A percentile compares a stretch with the other conserved stretches of the same genome.
These are phyloP conservation scores for Harringtonia aguacate DNA, from an alignment of 2,329 filamentous ascomycete genomes.

Conservation along the genomic window DNA sequence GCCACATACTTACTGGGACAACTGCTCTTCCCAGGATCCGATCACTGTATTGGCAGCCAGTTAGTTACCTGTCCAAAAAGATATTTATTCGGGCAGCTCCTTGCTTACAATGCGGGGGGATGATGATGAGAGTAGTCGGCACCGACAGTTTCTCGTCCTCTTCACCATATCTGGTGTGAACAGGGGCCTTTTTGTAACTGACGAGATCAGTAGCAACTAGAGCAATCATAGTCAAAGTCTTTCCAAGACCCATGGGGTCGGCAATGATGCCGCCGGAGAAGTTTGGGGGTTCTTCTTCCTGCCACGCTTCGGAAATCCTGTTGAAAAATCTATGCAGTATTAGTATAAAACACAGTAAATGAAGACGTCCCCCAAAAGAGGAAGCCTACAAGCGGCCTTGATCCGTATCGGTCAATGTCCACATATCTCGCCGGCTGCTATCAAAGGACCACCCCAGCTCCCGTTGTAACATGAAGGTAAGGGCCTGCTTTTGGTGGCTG, in stretches of 20 bases:
- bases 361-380: too few relatives aligned
- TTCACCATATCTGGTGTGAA: neutral
- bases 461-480: slow-evolving; percentile 29
- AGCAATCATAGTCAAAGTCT: slow-evolving; percentile 32
- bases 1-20: slow-evolving; percentile 17
- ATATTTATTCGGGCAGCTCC: too few relatives aligned
- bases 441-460: slow-evolving; percentile 26
- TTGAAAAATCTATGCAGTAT: slow-evolving; percentile 22
- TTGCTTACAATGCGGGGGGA: slow-evolving; percentile 24
- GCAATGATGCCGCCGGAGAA: slow-evolving; percentile 35
- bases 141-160: neutral
- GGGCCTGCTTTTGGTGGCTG: slow-evolving; percentile 32
- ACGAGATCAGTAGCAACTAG: slow-evolving; percentile 21
- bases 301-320: slow-evolving; percentile 16
- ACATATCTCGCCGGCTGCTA: slow-evolving; percentile 18
- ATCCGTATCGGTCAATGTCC: slow-evolving; percentile 15
- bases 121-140: slow-evolving; percentile 22
- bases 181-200: neutral
- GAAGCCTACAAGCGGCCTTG: slow-evolving; percentile 12
- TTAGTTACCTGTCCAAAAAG: neutral
- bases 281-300: slow-evolving; percentile 19
- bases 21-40: slow-evolving; percentile 26
- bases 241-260: slow-evolving; percentile 35
- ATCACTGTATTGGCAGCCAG: slow-evolving; percentile 20
- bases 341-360: neutral